Conservation (phyloP, 2,329 filamentous ascomycete species). For the Talaromyces sp. region DNA sequence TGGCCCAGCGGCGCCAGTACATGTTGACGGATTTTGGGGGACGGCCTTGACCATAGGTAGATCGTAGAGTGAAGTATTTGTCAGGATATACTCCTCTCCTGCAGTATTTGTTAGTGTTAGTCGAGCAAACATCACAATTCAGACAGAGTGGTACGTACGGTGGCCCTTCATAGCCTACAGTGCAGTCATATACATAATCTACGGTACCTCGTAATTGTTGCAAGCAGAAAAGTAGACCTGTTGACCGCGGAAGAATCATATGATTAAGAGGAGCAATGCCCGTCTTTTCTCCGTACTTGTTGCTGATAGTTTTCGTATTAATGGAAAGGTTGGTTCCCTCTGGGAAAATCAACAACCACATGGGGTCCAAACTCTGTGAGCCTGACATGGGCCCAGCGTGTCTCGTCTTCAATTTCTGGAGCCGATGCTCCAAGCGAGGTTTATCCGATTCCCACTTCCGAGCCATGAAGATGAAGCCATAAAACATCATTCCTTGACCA, state of each 20-base stretch:
- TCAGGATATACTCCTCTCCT: constrained; percentile 83
- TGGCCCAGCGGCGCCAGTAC: constrained; percentile 83
- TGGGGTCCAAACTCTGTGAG: constrained; percentile 52
- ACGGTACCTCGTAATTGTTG: constrained; percentile 57
- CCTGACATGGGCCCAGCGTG: constrained; percentile 49
- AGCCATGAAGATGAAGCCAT: constrained; percentile 63
- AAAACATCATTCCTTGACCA: constrained; percentile 62
- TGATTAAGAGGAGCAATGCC: constrained; percentile 57
- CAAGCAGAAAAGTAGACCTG: constrained; percentile 59
- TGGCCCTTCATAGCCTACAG: constrained; percentile 90
- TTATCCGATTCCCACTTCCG: constrained; percentile 62
- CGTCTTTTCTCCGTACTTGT: constrained; percentile 56
- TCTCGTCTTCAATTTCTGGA: constrained; percentile 53
- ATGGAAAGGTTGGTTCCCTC: constrained; percentile 61
- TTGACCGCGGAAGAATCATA: constrained; percentile 58
- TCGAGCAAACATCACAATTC: not conserved
- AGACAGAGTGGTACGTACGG: constrained; percentile 59
- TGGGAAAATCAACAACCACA: constrained; percentile 65
- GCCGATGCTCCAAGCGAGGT: constrained; percentile 54
- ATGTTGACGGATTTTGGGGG: constrained; percentile 95
- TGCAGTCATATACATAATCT: constrained; percentile 71
- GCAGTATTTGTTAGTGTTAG: constrained; percentile 9
- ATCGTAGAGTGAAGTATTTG: constrained; percentile 78
- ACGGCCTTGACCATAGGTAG: constrained; percentile 82
- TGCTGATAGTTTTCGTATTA: constrained; percentile 54